Evolutionary conservation across 2,329 filamentous ascomycete genomes (phyloP).

Genomic region (Akanthomyces dipterigenus): DNA sequence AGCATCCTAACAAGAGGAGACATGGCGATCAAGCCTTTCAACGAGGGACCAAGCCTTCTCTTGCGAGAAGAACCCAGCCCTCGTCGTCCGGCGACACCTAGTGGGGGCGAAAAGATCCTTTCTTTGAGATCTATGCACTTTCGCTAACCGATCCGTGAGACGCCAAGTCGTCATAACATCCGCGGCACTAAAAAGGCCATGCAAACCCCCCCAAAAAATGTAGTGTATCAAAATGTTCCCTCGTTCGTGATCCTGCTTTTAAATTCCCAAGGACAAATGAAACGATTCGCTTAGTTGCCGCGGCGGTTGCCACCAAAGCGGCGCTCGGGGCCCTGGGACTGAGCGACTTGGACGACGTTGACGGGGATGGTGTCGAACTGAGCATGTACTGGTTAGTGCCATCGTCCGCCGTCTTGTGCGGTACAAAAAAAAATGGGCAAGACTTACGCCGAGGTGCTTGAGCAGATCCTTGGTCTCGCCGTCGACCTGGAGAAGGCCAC

Average conservation of each 20-base stretch:
- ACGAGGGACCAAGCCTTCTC: slow-evolving; percentile 43
- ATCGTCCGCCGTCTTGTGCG: no score
- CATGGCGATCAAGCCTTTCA: slow-evolving; percentile 78
- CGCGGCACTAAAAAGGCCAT: slow-evolving; percentile 19
- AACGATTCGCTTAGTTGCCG: slow-evolving; percentile 34
- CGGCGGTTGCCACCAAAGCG: slow-evolving; percentile 66
- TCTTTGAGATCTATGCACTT: slow-evolving; percentile 51
- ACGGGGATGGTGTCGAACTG: slow-evolving; percentile 97
- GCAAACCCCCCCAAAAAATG: slow-evolving; percentile 16
- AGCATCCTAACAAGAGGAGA: slow-evolving; percentile 24
- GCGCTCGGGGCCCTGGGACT: slow-evolving; percentile 80
- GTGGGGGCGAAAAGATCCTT: slow-evolving; percentile 52
- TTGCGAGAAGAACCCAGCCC: slow-evolving; percentile 14
- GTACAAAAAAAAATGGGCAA: background rate
- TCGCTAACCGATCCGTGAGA: slow-evolving; percentile 50
- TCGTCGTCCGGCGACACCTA: slow-evolving; percentile 79
- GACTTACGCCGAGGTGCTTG: slow-evolving; percentile 96
- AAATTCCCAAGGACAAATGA: slow-evolving; percentile 6
- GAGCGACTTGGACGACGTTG: slow-evolving; percentile 86
- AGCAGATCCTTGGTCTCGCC: slow-evolving; percentile 97
- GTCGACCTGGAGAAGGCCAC: slow-evolving; percentile 90
- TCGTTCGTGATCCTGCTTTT: slow-evolving; percentile 7
- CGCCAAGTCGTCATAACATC: slow-evolving; percentile 39
- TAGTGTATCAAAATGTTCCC: slow-evolving; percentile 12
- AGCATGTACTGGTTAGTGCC: slow-evolving; percentile 24